phyloP scores from a whole-genome alignment of 768 basidiomycete genomes.

The Imleria badia region DNA sequence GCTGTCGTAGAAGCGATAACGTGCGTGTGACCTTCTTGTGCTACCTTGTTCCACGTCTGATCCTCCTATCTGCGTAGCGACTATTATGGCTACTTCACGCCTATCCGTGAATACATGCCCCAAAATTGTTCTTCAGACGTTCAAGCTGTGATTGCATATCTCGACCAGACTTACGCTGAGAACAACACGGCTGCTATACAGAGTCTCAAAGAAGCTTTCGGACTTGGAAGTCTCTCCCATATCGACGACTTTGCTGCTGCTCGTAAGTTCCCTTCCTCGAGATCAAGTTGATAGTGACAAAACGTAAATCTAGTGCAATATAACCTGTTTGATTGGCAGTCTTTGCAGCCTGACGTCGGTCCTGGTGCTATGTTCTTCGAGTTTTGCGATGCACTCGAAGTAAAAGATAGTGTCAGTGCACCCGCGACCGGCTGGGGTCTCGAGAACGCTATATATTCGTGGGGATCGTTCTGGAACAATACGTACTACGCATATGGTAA shows the following conservation, averaged over 20 bases:
- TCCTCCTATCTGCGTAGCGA: slow-evolving; percentile 13
- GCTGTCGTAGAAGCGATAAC: slow-evolving; percentile 47
- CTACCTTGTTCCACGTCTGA: background rate
- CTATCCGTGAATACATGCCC: slow-evolving; percentile 68
- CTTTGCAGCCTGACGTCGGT: slow-evolving; percentile 51
- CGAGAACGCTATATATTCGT: slow-evolving; percentile 56
- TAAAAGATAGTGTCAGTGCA: slow-evolving; percentile 43
- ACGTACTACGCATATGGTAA: slow-evolving; percentile 46
- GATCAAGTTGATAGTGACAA: slow-evolving; percentile 8
- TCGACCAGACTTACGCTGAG: slow-evolving; percentile 55
- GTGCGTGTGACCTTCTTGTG: slow-evolving; percentile 24
- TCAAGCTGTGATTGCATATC: slow-evolving; percentile 56
- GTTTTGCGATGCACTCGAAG: slow-evolving; percentile 42
- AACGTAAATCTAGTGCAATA: slow-evolving; percentile 41
- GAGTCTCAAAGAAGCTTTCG: slow-evolving; percentile 56
- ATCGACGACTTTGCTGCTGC: slow-evolving; percentile 67
- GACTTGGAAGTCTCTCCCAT: slow-evolving; percentile 54
- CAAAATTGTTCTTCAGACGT: slow-evolving; percentile 73
- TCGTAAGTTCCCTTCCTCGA: slow-evolving; percentile 29
- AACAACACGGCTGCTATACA: slow-evolving; percentile 48
- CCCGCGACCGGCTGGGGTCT: slow-evolving; percentile 57
- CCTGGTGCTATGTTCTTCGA: slow-evolving; percentile 37
- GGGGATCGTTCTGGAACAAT: slow-evolving; percentile 57
- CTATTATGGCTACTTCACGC: slow-evolving; percentile 61
- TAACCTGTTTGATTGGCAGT: slow-evolving; percentile 69